These are phyloP conservation scores for Cichorium intybus DNA, from an alignment of 140 eudicot genomes.

Conservation along the genomic window DNA sequence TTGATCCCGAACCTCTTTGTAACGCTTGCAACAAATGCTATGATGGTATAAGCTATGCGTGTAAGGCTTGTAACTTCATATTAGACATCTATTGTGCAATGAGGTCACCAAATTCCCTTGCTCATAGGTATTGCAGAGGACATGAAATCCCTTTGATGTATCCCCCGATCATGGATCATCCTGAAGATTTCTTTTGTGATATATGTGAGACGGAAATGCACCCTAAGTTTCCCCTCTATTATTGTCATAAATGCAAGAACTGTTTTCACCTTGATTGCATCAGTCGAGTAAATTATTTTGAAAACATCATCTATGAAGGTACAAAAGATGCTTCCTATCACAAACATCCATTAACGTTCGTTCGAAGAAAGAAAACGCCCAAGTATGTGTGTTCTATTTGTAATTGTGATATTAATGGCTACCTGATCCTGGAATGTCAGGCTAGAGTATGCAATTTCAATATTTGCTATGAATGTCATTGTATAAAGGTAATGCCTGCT, in stretches of 20 bases:
- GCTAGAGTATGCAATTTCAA: neutral
- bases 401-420: neutral
- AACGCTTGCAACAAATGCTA: neutral
- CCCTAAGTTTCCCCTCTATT: constrained; percentile 6
- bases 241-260: neutral
- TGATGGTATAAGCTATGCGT: neutral
- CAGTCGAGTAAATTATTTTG: too few relatives aligned
- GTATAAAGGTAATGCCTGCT: too few relatives aligned
- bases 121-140: too few relatives aligned
- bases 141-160: too few relatives aligned
- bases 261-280: too few relatives aligned
- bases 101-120: neutral
- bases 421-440: constrained; percentile 1
- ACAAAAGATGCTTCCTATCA: neutral
- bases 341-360: constrained; percentile 12
- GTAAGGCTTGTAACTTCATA: too few relatives aligned
- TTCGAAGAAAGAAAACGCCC: neutral
- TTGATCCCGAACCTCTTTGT: neutral
- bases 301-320: too few relatives aligned
- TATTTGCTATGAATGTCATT: too few relatives aligned
- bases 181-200: constrained; percentile 6
- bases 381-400: neutral
- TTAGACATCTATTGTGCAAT: too few relatives aligned
- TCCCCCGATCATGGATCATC: neutral
- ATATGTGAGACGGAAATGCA: constrained; percentile 1